A percentile compares a stretch with the other conserved stretches of the same genome.
These are phyloP conservation scores for Neckera pumila DNA, from an alignment of 225 moss, liverwort and hornwort species.

Conservation along the genomic window DNA sequence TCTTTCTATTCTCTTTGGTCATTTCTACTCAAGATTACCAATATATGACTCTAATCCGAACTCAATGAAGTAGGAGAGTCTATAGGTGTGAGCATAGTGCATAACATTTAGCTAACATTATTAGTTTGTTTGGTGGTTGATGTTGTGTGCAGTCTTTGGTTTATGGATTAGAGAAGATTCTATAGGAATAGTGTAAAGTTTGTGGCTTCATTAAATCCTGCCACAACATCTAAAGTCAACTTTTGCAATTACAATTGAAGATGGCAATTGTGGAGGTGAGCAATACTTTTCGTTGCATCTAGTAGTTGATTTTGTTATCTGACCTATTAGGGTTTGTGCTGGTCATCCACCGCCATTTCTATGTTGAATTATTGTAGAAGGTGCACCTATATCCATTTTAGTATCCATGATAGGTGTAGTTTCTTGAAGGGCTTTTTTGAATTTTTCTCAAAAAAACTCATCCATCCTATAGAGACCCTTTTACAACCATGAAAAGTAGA, in stretches of 20 bases:
- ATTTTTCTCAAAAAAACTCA: background rate
- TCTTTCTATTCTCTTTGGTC: background rate
- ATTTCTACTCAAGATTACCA: background rate
- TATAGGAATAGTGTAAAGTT: constrained; percentile 10
- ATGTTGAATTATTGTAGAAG: background rate
- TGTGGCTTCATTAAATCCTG: background rate
- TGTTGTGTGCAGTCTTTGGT: constrained; percentile 46
- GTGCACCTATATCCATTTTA: background rate
- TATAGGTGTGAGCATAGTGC: background rate
- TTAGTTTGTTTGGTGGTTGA: background rate
- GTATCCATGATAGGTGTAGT: background rate
- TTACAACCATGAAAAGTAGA: background rate
- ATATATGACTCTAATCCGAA: background rate
- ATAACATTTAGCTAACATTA: background rate
- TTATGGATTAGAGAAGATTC: constrained; percentile 75
- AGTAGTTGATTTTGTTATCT: background rate
- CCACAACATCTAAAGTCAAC: background rate
- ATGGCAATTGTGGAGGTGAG: background rate
- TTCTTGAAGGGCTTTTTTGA: background rate
- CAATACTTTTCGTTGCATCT: background rate
- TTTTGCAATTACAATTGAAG: background rate
- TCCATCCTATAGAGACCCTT: background rate
- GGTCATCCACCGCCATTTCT: background rate
- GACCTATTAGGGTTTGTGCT: background rate
- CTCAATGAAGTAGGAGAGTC: background rate